Evolutionary conservation across 495 filamentous ascomycete species (phyloP).

Genomic region (Podospora conica): DNA sequence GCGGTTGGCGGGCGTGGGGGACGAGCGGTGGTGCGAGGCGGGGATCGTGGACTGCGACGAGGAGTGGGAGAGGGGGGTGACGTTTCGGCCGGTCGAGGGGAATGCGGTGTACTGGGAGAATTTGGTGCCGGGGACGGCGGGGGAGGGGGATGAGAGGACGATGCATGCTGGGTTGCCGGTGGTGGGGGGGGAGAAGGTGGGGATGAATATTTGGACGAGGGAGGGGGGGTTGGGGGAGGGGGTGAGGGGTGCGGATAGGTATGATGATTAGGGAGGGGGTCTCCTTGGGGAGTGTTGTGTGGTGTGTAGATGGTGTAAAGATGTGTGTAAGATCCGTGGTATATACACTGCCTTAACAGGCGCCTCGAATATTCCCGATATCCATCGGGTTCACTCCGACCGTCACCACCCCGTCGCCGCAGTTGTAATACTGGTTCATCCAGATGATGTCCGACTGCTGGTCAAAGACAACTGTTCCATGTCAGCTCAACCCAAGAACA

Average conservation of each 20-base stretch:
- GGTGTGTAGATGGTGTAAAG: too few relatives aligned
- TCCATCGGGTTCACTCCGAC: conserved; percentile 22
- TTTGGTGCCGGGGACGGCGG: conserved; percentile 46
- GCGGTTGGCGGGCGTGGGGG: conserved; percentile 29
- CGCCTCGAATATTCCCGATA: conserved; percentile 17
- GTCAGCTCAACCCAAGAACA: neutral
- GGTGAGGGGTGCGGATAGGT: conserved; percentile 29
- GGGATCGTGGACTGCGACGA: conserved; percentile 52
- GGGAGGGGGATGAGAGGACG: conserved; percentile 56
- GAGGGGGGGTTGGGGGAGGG: conserved; percentile 32
- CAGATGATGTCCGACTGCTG: conserved; percentile 39
- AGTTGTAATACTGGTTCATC: conserved; percentile 43
- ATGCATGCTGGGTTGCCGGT: conserved; percentile 69
- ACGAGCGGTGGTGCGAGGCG: conserved; percentile 51
- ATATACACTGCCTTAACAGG: conserved; percentile 22
- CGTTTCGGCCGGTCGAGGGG: conserved; percentile 60
- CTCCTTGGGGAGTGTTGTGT: neutral
- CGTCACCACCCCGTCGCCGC: conserved; percentile 28
- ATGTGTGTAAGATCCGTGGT: too few relatives aligned
- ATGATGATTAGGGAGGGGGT: neutral
- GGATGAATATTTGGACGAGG: conserved; percentile 75
- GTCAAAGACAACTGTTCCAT: conserved; percentile 36
- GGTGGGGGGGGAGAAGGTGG: conserved; percentile 60
- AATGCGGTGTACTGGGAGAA: conserved; percentile 78
- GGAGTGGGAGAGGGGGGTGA: conserved; percentile 51